A percentile compares a stretch with the other conserved stretches of the same genome.
Evolutionary conservation across 2,329 filamentous ascomycete species (phyloP).

Genomic region (Tolypocladium amazonense): DNA sequence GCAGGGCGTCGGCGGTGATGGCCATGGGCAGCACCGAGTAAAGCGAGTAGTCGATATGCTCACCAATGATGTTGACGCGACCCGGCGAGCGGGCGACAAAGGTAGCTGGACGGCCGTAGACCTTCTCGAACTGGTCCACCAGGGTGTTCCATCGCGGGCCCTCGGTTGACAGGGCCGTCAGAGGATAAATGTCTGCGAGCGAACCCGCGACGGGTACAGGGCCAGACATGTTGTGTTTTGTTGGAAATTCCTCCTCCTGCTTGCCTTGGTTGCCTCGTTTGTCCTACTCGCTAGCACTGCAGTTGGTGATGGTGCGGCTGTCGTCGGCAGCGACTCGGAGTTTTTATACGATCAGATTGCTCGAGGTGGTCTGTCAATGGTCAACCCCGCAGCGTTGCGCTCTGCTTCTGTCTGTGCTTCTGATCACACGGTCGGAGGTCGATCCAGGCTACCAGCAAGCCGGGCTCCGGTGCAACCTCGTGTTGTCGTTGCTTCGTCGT

Average conservation of each 20-base stretch:
- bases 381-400: background rate
- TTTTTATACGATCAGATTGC: background rate
- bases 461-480: background rate
- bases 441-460: background rate
- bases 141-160: constrained; percentile 66
- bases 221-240: constrained; percentile 32
- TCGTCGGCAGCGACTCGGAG: background rate
- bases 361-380: background rate
- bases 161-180: constrained; percentile 58
- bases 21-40: constrained; percentile 96
- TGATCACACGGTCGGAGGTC: background rate
- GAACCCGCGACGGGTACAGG: constrained; percentile 65
- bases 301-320: background rate
- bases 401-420: background rate
- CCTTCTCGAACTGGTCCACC: constrained; percentile 56
- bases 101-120: constrained; percentile 59
- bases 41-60: constrained; percentile 97
- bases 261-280: background rate
- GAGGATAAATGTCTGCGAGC: constrained; percentile 74
- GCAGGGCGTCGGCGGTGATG: constrained; percentile 79
- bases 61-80: constrained; percentile 95
- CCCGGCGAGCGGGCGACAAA: constrained; percentile 88
- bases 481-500: background rate
- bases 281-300: background rate
- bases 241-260: too few species aligned